Percentiles rank a stretch among this genome's conserved stretches.
phyloP scores from a whole-genome alignment of 1,284 basidiomycete species.

The Apiotrichum mycotoxinovorans region DNA sequence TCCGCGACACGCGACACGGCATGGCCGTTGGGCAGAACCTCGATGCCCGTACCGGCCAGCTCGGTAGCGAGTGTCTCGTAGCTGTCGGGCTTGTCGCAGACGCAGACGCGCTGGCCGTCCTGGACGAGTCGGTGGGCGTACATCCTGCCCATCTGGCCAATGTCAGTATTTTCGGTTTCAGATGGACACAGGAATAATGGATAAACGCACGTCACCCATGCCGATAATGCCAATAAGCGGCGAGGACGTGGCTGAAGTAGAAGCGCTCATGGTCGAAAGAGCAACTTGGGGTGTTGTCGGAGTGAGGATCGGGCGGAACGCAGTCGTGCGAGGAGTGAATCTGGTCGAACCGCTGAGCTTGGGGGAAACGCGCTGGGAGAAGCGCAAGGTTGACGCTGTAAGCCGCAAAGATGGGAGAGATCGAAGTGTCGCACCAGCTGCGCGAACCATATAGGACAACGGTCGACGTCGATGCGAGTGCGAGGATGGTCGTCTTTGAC shows the following conservation, averaged over 20 bases:
- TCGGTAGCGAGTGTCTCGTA: constrained; percentile 64
- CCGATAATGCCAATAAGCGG: constrained; percentile 81
- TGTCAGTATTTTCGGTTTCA: neutral
- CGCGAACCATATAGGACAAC: neutral
- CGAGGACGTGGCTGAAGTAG: neutral
- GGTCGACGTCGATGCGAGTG: neutral
- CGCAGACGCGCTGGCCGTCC: constrained; percentile 64
- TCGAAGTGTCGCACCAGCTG: neutral
- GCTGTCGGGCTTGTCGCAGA: constrained; percentile 81
- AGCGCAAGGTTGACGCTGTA: too few species aligned
- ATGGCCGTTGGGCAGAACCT: constrained; percentile 72
- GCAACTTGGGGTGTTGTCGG: neutral
- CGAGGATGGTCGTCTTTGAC: too few species aligned
- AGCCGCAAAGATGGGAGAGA: too few species aligned
- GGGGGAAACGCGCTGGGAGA: too few species aligned
- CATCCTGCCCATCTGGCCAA: constrained; percentile 87
- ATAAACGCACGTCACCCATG: constrained; percentile 62
- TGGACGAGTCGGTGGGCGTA: constrained; percentile 63
- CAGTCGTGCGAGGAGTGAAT: neutral
- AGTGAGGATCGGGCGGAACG: neutral
- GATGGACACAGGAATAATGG: neutral
- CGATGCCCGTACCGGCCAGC: constrained; percentile 60
- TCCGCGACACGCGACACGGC: constrained; percentile 78
- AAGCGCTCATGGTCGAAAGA: constrained; percentile 1
- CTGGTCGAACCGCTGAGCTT: too few species aligned